These are phyloP conservation scores for Theileria parva DNA, from an alignment of 169 alveolate genomes.

Conservation along the genomic window DNA sequence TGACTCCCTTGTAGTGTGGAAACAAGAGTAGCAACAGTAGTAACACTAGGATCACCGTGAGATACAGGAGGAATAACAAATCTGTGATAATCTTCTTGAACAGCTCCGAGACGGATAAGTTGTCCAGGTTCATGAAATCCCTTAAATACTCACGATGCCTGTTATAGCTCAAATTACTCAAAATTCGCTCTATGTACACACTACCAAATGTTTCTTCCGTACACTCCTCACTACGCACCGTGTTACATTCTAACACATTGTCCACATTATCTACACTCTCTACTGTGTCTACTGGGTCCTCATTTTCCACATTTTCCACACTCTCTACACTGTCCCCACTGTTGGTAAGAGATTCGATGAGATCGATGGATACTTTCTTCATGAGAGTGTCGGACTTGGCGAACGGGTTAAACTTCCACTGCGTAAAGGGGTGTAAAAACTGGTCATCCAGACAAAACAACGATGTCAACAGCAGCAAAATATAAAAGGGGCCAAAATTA, in stretches of 20 bases:
- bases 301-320: not conserved
- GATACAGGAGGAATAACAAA: not conserved
- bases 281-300: not conserved
- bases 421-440: not conserved
- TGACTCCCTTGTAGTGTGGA: conserved; percentile 8
- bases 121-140: not conserved
- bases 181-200: conserved; percentile 5
- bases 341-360: conserved; percentile 2
- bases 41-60: not conserved
- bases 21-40: not conserved
- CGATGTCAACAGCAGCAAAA: conserved; percentile 30
- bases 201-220: not conserved
- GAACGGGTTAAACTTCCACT: conserved; percentile 16
- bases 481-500: conserved; percentile 43
- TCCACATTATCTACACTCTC: not conserved
- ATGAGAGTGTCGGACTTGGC: not conserved
- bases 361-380: conserved; percentile 22
- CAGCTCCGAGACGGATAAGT: not conserved
- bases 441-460: conserved; percentile 58
- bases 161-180: conserved; percentile 1
- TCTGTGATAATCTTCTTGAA: not conserved
- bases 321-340: not conserved
- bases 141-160: conserved; percentile 4
- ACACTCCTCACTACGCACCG: too few relatives aligned
- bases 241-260: not conserved